Evolutionary conservation across 805 yeast genomes (phyloP).

Genomic region (Hanseniaspora guilliermondii): DNA sequence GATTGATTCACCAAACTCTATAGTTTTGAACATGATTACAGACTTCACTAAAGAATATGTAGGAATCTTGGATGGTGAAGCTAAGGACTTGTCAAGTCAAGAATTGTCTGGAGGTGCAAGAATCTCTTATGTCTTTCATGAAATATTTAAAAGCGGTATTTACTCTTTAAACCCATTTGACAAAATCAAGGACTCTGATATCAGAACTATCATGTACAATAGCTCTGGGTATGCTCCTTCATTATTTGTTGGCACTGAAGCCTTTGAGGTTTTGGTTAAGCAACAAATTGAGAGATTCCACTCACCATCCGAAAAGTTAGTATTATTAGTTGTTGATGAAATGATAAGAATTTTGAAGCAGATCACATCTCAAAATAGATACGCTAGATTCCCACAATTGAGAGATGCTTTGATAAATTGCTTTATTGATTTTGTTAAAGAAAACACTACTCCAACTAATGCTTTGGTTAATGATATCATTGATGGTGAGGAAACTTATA

Average conservation of each 20-base stretch:
- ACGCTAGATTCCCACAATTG: constrained; percentile 78
- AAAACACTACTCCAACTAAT: constrained; percentile 71
- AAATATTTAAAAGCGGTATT: constrained; percentile 84
- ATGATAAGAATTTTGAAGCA: constrained; percentile 80
- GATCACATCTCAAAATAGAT: constrained; percentile 68
- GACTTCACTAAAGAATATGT: constrained; percentile 84
- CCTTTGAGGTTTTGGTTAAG: constrained; percentile 88
- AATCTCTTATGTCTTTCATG: constrained; percentile 92
- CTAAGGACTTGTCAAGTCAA: constrained; percentile 72
- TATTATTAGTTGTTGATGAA: constrained; percentile 84
- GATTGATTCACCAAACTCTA: constrained; percentile 77
- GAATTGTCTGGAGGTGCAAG: constrained; percentile 98
- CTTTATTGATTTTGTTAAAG: constrained; percentile 69
- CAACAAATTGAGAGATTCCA: constrained; percentile 89
- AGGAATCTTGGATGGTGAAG: constrained; percentile 84
- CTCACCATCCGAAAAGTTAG: constrained; percentile 83
- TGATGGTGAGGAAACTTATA: constrained; percentile 78
- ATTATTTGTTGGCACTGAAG: constrained; percentile 91
- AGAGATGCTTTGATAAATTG: constrained; percentile 74
- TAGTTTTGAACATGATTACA: constrained; percentile 81
- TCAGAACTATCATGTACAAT: constrained; percentile 92
- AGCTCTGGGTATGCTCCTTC: constrained; percentile 95
- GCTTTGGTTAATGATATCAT: constrained; percentile 75
- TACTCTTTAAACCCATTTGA: constrained; percentile 90
- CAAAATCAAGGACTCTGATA: constrained; percentile 88